Conservation (phyloP, 352 stramenopile species). For the Phytopythium litorale region DNA sequence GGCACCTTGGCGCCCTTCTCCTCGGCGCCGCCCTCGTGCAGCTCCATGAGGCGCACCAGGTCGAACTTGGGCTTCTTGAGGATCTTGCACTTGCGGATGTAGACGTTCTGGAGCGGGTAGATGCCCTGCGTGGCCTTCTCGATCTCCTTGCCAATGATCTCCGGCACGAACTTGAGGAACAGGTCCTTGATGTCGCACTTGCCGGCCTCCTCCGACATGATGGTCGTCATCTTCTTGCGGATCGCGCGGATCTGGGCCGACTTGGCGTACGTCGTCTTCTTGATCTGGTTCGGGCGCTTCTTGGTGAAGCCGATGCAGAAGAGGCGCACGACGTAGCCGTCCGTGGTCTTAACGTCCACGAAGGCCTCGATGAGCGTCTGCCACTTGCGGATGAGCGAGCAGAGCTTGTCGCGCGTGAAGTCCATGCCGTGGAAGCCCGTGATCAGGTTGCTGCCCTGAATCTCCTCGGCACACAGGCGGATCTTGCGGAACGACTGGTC, state of each 20-base stretch:
- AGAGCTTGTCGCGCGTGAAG: slow-evolving; percentile 98
- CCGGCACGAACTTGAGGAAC: slow-evolving; percentile 98
- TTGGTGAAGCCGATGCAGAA: slow-evolving; percentile 99
- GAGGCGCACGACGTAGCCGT: slow-evolving; percentile 98
- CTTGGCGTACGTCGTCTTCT: slow-evolving; percentile 99
- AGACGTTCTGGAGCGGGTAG: slow-evolving; percentile 99
- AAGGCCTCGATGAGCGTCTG: slow-evolving; percentile 99
- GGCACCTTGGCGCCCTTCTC: slow-evolving; percentile 91
- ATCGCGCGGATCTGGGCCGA: slow-evolving; percentile 96
- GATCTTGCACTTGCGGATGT: slow-evolving; percentile 99
- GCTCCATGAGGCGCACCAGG: slow-evolving; percentile 99
- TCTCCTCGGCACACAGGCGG: slow-evolving; percentile 98
- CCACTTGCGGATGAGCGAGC: slow-evolving; percentile 99
- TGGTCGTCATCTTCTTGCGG: slow-evolving; percentile 98
- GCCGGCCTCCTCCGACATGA: slow-evolving; percentile 96
- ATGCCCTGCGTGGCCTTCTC: slow-evolving; percentile 96
- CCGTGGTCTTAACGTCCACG: slow-evolving; percentile 99
- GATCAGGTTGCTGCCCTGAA: slow-evolving; percentile 89
- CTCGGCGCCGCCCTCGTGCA: slow-evolving; percentile 95
- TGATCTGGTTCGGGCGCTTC: slow-evolving; percentile 98
- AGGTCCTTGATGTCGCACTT: slow-evolving; percentile 99
- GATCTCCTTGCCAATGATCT: slow-evolving; percentile 98
- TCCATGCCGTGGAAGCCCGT: slow-evolving; percentile 92
- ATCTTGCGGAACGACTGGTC: slow-evolving; percentile 98
- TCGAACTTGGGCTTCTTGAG: slow-evolving; percentile 99